Evolutionary conservation across 2,329 filamentous ascomycete genomes (phyloP).

Genomic region (Emergomyces africanus): DNA sequence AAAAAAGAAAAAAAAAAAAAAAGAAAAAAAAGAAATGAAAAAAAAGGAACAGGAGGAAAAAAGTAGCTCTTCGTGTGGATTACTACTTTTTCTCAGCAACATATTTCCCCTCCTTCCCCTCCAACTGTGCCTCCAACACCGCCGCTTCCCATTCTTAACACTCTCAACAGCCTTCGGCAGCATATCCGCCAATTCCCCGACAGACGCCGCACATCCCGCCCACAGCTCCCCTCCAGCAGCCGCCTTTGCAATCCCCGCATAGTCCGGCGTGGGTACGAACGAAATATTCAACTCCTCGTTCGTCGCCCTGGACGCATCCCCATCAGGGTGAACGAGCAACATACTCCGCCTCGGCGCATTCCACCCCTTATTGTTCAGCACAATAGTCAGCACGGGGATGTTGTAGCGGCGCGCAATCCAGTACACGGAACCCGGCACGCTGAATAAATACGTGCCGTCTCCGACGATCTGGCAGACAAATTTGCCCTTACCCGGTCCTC

Average conservation of each 20-base stretch:
- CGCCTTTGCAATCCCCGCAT: slow-evolving; percentile 54
- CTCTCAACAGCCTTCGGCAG: slow-evolving; percentile 47
- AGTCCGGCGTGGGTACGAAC: slow-evolving; percentile 54
- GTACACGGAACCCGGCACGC: slow-evolving; percentile 52
- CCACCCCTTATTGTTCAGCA: slow-evolving; percentile 60
- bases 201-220: slow-evolving; percentile 46
- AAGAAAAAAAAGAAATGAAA: too few species aligned
- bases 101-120: slow-evolving; percentile 45
- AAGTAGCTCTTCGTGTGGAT: too few species aligned
- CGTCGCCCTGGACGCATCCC: slow-evolving; percentile 46
- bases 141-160: slow-evolving; percentile 47
- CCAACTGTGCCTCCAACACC: slow-evolving; percentile 48
- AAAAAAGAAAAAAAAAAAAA: too few species aligned
- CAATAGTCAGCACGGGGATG: slow-evolving; percentile 53
- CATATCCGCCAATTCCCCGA: slow-evolving; percentile 41
- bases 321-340: slow-evolving; percentile 53
- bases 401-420: slow-evolving; percentile 56
- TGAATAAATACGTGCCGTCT: slow-evolving; percentile 56
- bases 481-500: slow-evolving; percentile 40
- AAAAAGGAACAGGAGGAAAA: too few species aligned
- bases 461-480: slow-evolving; percentile 54
- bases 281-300: slow-evolving; percentile 55
- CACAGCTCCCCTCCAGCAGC: slow-evolving; percentile 50
- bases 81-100: slow-evolving; percentile 21
- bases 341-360: slow-evolving; percentile 51